phyloP scores from a whole-genome alignment of 768 basidiomycete species.

The Lentinula boryana region DNA sequence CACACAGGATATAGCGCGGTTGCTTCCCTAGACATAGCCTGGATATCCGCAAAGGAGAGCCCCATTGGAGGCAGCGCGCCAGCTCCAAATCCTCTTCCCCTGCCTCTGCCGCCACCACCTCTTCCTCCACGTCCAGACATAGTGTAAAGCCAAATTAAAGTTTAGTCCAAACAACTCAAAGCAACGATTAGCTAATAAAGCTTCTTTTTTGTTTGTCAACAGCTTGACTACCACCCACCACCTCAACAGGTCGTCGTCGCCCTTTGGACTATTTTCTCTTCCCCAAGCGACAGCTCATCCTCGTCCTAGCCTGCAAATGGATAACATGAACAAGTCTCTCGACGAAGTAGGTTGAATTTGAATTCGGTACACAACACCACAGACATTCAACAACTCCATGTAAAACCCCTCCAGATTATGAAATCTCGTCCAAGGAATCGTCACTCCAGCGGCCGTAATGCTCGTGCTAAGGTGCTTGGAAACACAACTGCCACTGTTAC shows the following conservation, averaged over 20 bases:
- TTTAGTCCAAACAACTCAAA: not conserved
- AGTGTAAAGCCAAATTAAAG: not conserved
- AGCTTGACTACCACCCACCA: not conserved
- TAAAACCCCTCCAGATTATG: conserved; percentile 52
- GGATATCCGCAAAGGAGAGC: conserved; percentile 73
- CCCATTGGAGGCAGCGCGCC: conserved; percentile 65
- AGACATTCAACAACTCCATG: conserved; percentile 14
- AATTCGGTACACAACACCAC: not conserved
- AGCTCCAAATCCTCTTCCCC: conserved; percentile 48
- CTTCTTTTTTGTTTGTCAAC: not conserved
- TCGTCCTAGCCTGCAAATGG: not conserved
- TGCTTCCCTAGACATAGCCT: conserved; percentile 68
- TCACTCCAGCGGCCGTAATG: conserved; percentile 34
- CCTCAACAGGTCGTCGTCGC: not conserved
- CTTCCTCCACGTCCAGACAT: conserved; percentile 38
- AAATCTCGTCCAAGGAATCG: conserved; percentile 50
- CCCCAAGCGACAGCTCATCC: not conserved
- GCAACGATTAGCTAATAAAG: not conserved
- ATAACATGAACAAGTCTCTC: conserved; percentile 74
- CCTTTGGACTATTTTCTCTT: not conserved
- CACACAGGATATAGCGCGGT: conserved; percentile 80
- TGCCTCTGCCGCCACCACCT: conserved; percentile 37
- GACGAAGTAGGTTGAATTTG: conserved; percentile 56
- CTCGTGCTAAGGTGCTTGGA: conserved; percentile 59
- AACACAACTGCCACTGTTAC: conserved; percentile 29